These are phyloP conservation scores for Gossypium herbaceum DNA, from an alignment of 345 rosid species.

Conservation along the genomic window DNA sequence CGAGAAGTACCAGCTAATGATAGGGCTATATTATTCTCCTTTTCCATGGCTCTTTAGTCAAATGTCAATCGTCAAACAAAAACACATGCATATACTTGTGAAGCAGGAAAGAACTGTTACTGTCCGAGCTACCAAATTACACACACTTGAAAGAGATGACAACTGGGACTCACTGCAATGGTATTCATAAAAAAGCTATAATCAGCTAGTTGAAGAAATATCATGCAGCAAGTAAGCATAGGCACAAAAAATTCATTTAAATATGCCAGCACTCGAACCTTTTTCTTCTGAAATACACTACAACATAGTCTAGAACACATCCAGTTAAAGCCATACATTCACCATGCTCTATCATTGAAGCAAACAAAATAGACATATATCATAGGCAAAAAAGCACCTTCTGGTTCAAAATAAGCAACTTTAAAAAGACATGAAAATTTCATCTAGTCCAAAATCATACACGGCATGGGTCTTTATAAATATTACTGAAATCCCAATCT, in stretches of 20 bases:
- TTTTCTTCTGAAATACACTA: not conserved
- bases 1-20: constrained; percentile 47
- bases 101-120: not conserved
- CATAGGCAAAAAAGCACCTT: not conserved
- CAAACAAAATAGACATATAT: not conserved
- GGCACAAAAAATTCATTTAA: not conserved
- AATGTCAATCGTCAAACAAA: constrained; percentile 6
- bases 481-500: not conserved
- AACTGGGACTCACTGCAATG: not conserved
- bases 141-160: not conserved
- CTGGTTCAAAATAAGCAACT: not conserved
- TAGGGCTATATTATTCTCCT: constrained; percentile 37
- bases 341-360: not conserved
- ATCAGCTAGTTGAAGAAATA: not conserved
- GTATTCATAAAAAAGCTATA: constrained; percentile 1
- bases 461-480: not conserved
- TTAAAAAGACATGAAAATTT: not conserved
- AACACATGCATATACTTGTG: not conserved
- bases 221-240: not conserved
- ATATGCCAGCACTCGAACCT: not conserved
- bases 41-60: constrained; percentile 49
- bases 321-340: not conserved
- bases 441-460: not conserved
- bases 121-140: constrained; percentile 16
- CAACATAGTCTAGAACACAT: not conserved